Evolutionary conservation across 2,329 filamentous ascomycete genomes (phyloP).

Genomic region (Lomentospora prolificans): DNA sequence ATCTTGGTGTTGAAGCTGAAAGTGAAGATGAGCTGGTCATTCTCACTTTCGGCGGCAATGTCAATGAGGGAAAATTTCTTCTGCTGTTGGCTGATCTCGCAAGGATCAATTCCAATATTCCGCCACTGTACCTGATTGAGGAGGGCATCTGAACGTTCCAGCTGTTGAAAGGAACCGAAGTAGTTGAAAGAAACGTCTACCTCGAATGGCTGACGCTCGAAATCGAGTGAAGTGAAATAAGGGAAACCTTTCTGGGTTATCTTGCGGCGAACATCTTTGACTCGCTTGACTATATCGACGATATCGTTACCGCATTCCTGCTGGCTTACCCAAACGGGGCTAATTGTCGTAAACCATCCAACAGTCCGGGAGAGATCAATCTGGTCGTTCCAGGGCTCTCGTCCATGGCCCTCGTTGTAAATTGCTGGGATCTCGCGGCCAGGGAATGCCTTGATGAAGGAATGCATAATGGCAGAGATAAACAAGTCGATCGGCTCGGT

Average conservation of each 20-base stretch:
- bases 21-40: conserved; percentile 31
- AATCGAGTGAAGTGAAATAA: conserved; percentile 14
- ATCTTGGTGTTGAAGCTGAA: conserved; percentile 30
- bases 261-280: conserved; percentile 15
- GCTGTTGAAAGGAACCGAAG: conserved; percentile 19
- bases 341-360: conserved; percentile 29
- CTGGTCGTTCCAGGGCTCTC: conserved; percentile 20
- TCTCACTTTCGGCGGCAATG: conserved; percentile 32
- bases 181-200: conserved; percentile 17
- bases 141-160: conserved; percentile 17
- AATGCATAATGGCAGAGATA: conserved; percentile 19
- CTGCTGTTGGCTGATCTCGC: neutral
- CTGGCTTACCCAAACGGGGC: conserved; percentile 16
- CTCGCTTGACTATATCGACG: conserved; percentile 13
- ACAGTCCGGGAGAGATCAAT: conserved; percentile 23
- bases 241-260: conserved; percentile 14
- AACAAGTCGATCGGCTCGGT: conserved; percentile 26
- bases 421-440: conserved; percentile 19
- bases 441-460: conserved; percentile 19
- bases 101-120: neutral
- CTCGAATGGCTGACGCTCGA: conserved; percentile 1
- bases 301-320: conserved; percentile 2
- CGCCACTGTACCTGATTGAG: conserved; percentile 16
- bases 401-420: conserved; percentile 25
- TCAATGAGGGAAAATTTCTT: conserved; percentile 34